Evolutionary conservation across 345 rosid species (phyloP), one percentile per base, ranked within the genome.

Genomic region (Kernera saxatilis): DNA sequence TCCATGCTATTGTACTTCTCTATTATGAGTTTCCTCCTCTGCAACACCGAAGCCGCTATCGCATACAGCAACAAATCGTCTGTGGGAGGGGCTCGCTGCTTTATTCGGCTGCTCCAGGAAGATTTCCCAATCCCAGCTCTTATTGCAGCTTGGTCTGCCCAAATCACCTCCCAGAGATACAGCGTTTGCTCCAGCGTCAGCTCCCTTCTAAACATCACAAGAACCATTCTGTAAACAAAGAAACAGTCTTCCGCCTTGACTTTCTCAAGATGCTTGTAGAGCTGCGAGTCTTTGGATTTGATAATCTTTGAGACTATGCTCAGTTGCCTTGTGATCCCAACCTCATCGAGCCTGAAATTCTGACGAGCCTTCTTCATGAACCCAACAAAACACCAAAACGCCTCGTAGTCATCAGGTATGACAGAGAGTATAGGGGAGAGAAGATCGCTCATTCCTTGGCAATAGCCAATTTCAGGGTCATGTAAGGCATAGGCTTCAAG

Each of bases 401-500:
- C 99, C 61, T 87, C 96, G 21, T 95, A 84, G 79, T 95, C 99
- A 59, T 90, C 96, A 0, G 87, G 39, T 41, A 95, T 81, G 45
- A 86, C 90, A 2, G 93, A 46, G 57, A 92, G 81, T 77, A 95
- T 86, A 17, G 99, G 99, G 66, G 98, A 87, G 48, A 95, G 98
- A 36, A 95, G 82, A 74, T 92, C 98, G 32, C 98, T 92, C 99
- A 95, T 95, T 52, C 99, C 99, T 80, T 95, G 99, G 80, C 99
- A 95, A 66, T 95, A 95, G 27, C 99, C 99, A 52, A 88, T 92
- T 72, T 94, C 97, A 29, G 93, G 85, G 81, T 94, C 98, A 53
- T 89, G 82, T 22, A 92, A 73, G 2, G 97, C 89, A 61, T 95
- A 95, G 32, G 99, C 98, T 83, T 95, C 99, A 6, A 95, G 97